These are phyloP conservation scores for Tolypocladium inflatum DNA, from an alignment of 2,329 filamentous ascomycete species.

Conservation along the genomic window DNA sequence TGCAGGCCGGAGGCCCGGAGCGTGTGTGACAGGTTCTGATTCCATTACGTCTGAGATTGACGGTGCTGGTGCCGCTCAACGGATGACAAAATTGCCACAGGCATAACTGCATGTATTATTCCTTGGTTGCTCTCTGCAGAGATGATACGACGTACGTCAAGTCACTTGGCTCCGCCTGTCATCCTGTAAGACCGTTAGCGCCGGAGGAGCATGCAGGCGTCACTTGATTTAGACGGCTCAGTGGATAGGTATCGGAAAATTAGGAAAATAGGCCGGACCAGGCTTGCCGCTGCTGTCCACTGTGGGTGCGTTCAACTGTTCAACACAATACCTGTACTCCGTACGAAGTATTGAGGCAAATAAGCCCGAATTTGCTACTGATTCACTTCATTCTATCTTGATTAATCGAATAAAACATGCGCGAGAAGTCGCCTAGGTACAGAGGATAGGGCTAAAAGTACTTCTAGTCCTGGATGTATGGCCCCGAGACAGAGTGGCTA, in stretches of 20 bases:
- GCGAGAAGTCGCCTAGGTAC: background rate
- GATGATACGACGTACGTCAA: background rate
- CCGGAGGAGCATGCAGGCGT: background rate
- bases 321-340: too few species aligned
- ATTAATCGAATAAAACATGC: too few species aligned
- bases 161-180: background rate
- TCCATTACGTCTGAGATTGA: background rate
- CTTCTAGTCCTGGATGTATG: too few species aligned
- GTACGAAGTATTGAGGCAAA: too few species aligned
- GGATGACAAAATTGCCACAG: background rate
- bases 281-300: background rate
- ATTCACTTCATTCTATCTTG: too few species aligned
- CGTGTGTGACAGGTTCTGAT: background rate
- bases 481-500: too few species aligned
- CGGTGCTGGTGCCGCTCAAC: background rate
- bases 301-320: background rate
- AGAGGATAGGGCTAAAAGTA: too few species aligned
- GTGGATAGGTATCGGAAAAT: background rate
- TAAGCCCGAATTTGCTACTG: too few species aligned
- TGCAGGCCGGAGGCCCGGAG: background rate
- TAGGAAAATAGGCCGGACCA: background rate
- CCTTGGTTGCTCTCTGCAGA: background rate
- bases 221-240: background rate
- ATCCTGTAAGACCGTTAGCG: background rate
- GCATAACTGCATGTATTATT: background rate